phyloP scores from a whole-genome alignment of 2,329 filamentous ascomycete genomes.

The Geoglossum cookeanum region DNA sequence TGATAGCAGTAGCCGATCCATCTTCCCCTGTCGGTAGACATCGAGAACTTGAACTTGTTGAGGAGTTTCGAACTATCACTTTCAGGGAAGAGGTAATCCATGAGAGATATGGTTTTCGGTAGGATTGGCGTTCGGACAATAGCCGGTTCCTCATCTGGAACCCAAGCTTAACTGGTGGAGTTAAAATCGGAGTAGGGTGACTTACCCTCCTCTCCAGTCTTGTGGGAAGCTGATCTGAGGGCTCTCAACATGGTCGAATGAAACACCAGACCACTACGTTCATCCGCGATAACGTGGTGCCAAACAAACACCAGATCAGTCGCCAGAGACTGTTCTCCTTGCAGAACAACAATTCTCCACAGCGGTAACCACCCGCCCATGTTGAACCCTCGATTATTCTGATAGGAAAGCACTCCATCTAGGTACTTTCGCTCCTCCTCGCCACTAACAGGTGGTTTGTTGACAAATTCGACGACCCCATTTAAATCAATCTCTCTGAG shows the following conservation, averaged over 20 bases:
- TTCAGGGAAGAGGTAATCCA: no score
- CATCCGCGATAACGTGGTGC: background rate
- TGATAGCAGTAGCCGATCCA: no score
- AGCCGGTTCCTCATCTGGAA: no score
- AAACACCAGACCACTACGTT: background rate
- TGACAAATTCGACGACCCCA: background rate
- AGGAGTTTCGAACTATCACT: no score
- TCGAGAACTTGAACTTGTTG: no score
- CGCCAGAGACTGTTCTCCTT: background rate
- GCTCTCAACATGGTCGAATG: background rate
- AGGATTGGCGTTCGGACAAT: no score
- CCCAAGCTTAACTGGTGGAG: no score
- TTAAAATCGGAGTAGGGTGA: no score
- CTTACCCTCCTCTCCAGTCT: no score
- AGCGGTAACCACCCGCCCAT: background rate
- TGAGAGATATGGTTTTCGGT: no score
- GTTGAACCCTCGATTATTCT: background rate
- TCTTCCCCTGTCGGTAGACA: no score
- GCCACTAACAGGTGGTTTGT: background rate
- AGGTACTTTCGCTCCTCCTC: background rate
- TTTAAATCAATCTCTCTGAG: background rate
- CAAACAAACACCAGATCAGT: background rate
- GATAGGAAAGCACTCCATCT: background rate
- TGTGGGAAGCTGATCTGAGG: no score
- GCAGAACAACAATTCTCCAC: background rate